Evolutionary conservation across 768 basidiomycete genomes (phyloP).

Genomic region (Pleurotus tuoliensis): DNA sequence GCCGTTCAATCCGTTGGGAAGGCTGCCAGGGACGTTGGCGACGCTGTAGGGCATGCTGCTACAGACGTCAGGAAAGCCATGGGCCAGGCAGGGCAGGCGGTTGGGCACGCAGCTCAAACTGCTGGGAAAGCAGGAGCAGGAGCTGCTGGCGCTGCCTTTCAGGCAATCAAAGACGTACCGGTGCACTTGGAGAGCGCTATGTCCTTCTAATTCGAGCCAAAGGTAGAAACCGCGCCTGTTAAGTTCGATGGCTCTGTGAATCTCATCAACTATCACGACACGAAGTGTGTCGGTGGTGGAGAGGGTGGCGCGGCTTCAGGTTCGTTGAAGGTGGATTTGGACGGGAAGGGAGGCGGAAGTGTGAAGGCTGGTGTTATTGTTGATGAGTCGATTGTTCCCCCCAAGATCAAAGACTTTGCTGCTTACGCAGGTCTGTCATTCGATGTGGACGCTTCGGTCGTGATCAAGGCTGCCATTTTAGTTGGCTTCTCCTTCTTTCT

Average conservation of each 20-base stretch:
- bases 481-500: background rate
- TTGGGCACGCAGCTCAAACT: background rate
- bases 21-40: slow-evolving; percentile 9
- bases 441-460: slow-evolving; percentile 17
- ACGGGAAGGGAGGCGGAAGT: slow-evolving; percentile 10
- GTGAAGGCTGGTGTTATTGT: slow-evolving; percentile 26
- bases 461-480: slow-evolving; percentile 10
- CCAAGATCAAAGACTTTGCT: slow-evolving; percentile 21
- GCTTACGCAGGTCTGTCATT: slow-evolving; percentile 23
- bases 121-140: background rate
- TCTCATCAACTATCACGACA: slow-evolving; percentile 13
- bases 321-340: slow-evolving; percentile 6
- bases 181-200: background rate
- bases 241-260: slow-evolving; percentile 15
- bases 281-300: slow-evolving; percentile 5
- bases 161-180: background rate
- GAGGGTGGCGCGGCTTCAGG: background rate
- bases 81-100: background rate
- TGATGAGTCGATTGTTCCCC: slow-evolving; percentile 22
- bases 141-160: background rate
- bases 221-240: slow-evolving; percentile 13
- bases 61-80: background rate
- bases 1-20: background rate
- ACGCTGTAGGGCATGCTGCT: background rate
- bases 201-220: slow-evolving; percentile 14